Percentiles rank a stretch among this genome's conserved stretches.
These are phyloP conservation scores for Furcasterigmium sp. DNA, from an alignment of 2,329 filamentous ascomycete species.

Conservation along the genomic window DNA sequence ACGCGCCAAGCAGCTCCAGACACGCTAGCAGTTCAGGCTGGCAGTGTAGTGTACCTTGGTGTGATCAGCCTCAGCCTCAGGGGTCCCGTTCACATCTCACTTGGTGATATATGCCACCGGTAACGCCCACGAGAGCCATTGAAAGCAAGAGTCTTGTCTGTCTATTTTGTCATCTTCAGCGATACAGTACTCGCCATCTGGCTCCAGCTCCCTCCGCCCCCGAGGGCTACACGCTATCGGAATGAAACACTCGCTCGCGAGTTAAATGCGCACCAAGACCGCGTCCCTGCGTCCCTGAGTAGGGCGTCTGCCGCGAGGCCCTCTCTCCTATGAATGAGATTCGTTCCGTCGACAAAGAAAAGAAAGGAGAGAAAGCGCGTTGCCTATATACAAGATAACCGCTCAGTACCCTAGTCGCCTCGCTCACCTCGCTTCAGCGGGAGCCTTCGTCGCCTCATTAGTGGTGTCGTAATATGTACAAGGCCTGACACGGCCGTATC, in stretches of 20 bases:
- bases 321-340: not conserved
- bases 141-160: too few relatives aligned
- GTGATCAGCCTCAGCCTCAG: too few relatives aligned
- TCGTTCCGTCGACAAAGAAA: not conserved
- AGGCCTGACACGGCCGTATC: not conserved
- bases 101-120: too few relatives aligned
- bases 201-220: not conserved
- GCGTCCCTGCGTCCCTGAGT: too few relatives aligned
- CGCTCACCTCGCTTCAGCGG: not conserved
- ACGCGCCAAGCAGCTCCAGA: too few relatives aligned
- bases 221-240: not conserved
- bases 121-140: too few relatives aligned
- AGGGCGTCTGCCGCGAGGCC: not conserved
- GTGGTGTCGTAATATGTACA: constrained; percentile 1
- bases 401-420: not conserved
- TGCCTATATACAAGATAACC: constrained; percentile 2
- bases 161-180: not conserved
- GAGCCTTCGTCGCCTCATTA: constrained; percentile 2
- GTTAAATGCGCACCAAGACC: not conserved
- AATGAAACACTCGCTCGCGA: constrained; percentile 2
- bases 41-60: too few relatives aligned
- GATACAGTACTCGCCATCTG: not conserved
- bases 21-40: too few relatives aligned
- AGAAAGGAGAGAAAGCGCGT: not conserved
- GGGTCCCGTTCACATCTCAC: too few relatives aligned